These are phyloP conservation scores for Euphorbia lathyris DNA, from an alignment of 345 rosid genomes.

Conservation along the genomic window DNA sequence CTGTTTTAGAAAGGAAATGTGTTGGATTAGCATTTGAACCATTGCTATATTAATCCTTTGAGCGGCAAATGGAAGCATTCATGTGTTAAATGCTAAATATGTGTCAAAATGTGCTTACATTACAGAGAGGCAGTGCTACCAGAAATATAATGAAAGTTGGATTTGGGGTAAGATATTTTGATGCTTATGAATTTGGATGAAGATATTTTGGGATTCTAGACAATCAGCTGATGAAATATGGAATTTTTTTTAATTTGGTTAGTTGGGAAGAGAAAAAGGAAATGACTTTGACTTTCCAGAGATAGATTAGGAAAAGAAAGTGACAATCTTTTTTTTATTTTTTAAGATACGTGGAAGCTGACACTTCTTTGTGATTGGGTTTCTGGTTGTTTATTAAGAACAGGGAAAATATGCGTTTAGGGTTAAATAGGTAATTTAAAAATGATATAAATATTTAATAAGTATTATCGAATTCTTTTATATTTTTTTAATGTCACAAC, in stretches of 20 bases:
- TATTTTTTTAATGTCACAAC: too few species aligned
- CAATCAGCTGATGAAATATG: neutral
- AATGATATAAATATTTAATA: too few species aligned
- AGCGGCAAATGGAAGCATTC: slow-evolving; percentile 17
- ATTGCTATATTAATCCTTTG: slow-evolving; percentile 19
- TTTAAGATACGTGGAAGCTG: neutral
- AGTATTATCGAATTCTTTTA: too few species aligned
- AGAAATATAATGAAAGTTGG: neutral
- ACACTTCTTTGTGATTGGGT: too few species aligned
- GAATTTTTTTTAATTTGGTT: neutral
- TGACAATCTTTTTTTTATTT: neutral
- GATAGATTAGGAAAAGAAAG: neutral
- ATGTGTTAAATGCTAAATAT: neutral
- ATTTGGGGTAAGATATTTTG: neutral
- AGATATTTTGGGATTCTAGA: neutral
- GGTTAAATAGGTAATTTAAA: too few species aligned
- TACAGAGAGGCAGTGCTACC: neutral
- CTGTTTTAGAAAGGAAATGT: slow-evolving; percentile 12
- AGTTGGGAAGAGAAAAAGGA: neutral
- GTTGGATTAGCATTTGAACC: slow-evolving; percentile 19
- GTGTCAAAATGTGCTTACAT: too few species aligned
- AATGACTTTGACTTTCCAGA: neutral
- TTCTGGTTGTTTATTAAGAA: too few species aligned
- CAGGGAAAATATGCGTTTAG: too few species aligned
- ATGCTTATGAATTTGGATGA: too few species aligned